Conservation (phyloP, 2,329 filamentous ascomycete species). For the Trichophyton mentagrophytes region DNA sequence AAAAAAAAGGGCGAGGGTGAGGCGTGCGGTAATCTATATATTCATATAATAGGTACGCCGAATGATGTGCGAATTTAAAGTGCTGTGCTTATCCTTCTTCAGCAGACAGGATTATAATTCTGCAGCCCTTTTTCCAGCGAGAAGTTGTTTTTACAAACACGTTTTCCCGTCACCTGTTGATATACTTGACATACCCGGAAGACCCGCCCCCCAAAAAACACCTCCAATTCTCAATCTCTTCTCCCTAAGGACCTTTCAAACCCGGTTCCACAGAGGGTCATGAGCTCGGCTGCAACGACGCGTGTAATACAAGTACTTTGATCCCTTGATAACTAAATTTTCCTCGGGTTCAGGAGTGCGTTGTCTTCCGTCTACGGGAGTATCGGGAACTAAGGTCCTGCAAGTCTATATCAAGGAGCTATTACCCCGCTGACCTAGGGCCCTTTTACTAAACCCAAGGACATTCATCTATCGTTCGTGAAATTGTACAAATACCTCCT, state of each 20-base stretch:
- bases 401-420: neutral
- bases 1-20: neutral
- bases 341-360: neutral
- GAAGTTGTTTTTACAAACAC: neutral
- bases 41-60: neutral
- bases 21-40: neutral
- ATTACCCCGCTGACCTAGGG: neutral
- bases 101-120: slow-evolving; percentile 2
- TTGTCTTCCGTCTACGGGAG: slow-evolving; percentile 2
- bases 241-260: neutral
- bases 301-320: slow-evolving; percentile 2
- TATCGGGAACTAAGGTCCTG: neutral
- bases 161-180: neutral
- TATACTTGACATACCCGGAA: neutral
- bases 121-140: neutral
- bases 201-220: neutral
- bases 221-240: neutral
- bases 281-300: slow-evolving; percentile 3
- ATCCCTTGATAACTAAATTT: neutral
- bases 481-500: neutral
- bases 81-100: neutral
- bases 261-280: neutral
- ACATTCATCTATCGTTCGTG: neutral
- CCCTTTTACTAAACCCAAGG: neutral
- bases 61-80: slow-evolving; percentile 5